phyloP scores from a whole-genome alignment of 768 basidiomycete species.

The Psilocybe cyanescens region DNA sequence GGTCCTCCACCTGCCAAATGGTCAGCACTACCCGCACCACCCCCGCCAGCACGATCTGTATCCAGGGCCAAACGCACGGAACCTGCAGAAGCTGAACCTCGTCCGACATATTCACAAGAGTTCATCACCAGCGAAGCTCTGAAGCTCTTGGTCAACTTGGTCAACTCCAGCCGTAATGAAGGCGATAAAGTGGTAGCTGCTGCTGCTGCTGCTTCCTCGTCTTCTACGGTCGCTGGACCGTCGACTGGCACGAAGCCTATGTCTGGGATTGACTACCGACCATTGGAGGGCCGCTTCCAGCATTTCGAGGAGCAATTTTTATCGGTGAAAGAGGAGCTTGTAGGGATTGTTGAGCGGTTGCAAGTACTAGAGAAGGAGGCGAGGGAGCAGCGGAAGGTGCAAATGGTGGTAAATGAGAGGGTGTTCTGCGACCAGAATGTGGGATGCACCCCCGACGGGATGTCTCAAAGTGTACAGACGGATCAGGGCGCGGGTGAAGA shows the following conservation, averaged over 20 bases:
- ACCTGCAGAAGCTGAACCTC: background rate
- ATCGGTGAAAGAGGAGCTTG: constrained; percentile 17
- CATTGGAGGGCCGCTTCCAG: constrained; percentile 7
- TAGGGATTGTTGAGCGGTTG: constrained; percentile 18
- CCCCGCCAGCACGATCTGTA: background rate
- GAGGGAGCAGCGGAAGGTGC: background rate
- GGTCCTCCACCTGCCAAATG: background rate
- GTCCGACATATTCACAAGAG: background rate
- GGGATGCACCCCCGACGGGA: background rate
- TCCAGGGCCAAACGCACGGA: background rate
- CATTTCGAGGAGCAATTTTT: constrained; percentile 19
- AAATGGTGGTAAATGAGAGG: background rate
- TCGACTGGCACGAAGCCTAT: background rate
- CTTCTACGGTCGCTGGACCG: background rate
- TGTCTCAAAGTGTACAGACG: background rate
- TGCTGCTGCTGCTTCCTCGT: background rate
- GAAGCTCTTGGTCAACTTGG: constrained; percentile 19
- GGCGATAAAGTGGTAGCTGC: background rate
- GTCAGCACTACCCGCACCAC: background rate
- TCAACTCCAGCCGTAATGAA: constrained; percentile 14
- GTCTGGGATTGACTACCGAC: background rate
- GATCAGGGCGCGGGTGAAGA: background rate
- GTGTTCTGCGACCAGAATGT: background rate
- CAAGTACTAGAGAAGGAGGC: constrained; percentile 13
- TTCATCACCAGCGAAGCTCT: constrained; percentile 17